Base-by-base conservation (phyloP, 2,329 filamentous ascomycete species). In the Nigrograna mackinnonii region DNA sequence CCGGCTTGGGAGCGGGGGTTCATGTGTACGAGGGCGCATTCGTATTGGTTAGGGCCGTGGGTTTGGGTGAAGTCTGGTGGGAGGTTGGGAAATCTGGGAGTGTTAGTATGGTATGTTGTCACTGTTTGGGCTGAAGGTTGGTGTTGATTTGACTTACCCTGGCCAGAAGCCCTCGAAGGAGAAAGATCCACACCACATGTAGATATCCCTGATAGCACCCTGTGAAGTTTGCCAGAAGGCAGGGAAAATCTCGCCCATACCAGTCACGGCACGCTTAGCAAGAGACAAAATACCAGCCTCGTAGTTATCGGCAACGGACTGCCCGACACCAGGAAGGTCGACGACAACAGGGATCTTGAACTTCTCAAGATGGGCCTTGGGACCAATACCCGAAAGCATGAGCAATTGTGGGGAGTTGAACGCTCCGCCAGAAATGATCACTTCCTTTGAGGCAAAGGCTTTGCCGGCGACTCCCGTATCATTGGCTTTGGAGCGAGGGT, bases 341-440 rank as follows among this genome's bases (percentile, higher is more conserved):
- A 75, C 68, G 13, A 83, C 49, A 1, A 79, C 64, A 2, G 71
- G 57, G 48, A 86, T 85, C 11, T 70, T 64, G 55, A 79, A 75
- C 35, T 71, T 69, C 16, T 72, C 47, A n/a, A 87, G 75, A 44
- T 82, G 75, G 0, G 66, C 56, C 3, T 62, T 54, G 0, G 81
- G 81, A 0, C 84, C 83, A 28, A 86, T 76, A 4, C 84, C 83
- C 35, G 74, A 80, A 1, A 85, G 75, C 64, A 83, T 78, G 5
- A 86, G 77, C 3, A 86, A 61, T 62, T 86, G 83, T 4, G 82
- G 81, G 1, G 77, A 76, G 61, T 85, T 81, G 63, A 79, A 85
- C 1, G 79, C 76, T 6, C 83, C 83, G 4, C 53, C 53, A 4
- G 50, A 55, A 19, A 60, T 47, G 21, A 60, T 55, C 22, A 60